These are phyloP conservation scores for Sclerotinia sclerotiorum DNA, from an alignment of 2,329 filamentous ascomycete species.

Conservation along the genomic window DNA sequence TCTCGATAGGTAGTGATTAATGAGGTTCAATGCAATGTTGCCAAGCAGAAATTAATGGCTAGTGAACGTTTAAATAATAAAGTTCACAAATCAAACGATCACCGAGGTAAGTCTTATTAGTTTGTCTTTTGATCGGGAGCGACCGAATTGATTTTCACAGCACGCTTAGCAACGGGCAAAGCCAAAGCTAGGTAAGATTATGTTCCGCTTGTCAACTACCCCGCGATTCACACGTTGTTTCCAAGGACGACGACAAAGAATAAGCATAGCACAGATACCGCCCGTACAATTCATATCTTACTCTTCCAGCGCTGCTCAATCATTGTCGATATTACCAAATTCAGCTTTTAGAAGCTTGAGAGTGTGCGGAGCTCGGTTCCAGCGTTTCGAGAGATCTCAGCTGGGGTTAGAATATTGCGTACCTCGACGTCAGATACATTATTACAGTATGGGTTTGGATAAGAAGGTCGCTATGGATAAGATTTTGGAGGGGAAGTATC, in stretches of 20 bases:
- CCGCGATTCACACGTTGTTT: constrained; percentile 12
- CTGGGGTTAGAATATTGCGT: not conserved
- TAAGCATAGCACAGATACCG: not conserved
- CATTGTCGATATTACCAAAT: not conserved
- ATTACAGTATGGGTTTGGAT: constrained; percentile 2
- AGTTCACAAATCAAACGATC: not conserved
- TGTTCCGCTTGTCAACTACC: constrained; percentile 15
- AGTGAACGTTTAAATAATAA: not conserved
- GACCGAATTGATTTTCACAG: not conserved
- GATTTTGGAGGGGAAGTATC: constrained; percentile 65
- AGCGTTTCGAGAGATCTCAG: not conserved
- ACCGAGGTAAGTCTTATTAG: constrained; percentile 6
- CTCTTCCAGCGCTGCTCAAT: not conserved
- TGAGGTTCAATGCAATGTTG: not conserved
- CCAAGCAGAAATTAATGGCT: not conserved
- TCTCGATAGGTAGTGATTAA: not conserved
- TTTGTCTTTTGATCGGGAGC: not conserved
- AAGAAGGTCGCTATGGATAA: not conserved
- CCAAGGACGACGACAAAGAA: not conserved
- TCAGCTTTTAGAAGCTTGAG: not conserved
- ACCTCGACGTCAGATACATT: not conserved
- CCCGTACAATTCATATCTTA: not conserved
- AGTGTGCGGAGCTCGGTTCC: not conserved
- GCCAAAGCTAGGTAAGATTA: not conserved
- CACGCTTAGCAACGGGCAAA: constrained; percentile 14